These are phyloP conservation scores for Alternaria conjuncta DNA, from an alignment of 2,329 filamentous ascomycete genomes.

Conservation along the genomic window DNA sequence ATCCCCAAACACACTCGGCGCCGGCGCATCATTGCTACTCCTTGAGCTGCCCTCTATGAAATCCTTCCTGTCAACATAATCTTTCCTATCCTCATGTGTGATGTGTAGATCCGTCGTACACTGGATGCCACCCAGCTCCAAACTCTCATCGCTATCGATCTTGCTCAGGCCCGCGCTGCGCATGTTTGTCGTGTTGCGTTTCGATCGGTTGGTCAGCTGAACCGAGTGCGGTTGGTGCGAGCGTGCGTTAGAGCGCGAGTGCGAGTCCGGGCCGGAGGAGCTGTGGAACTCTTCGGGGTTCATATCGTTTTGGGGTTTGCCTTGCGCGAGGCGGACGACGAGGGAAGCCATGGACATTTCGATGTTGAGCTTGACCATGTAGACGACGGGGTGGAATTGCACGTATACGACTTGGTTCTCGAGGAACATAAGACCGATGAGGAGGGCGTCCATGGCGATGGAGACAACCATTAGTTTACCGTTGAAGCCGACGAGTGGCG, in stretches of 20 bases:
- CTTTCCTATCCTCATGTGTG: conserved; percentile 7
- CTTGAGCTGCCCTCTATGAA: conserved; percentile 19
- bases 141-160: conserved; percentile 31
- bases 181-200: not conserved
- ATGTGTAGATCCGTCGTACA: conserved; percentile 27
- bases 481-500: conserved; percentile 51
- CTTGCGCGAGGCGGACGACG: conserved; percentile 46
- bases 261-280: conserved; percentile 22
- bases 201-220: conserved; percentile 18
- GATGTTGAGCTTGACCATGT: conserved; percentile 55
- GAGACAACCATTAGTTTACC: conserved; percentile 50
- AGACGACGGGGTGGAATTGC: conserved; percentile 52
- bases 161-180: conserved; percentile 20
- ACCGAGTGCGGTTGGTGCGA: conserved; percentile 21
- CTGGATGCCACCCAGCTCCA: conserved; percentile 28
- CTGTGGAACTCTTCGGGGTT: conserved; percentile 23
- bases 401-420: conserved; percentile 48
- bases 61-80: conserved; percentile 1
- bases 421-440: conserved; percentile 51
- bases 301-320: conserved; percentile 38
- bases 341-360: conserved; percentile 55
- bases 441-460: conserved; percentile 50
- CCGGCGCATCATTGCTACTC: conserved; percentile 26
- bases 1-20: conserved; percentile 33
- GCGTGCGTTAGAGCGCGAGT: conserved; percentile 17